Base-by-base conservation (phyloP, 495 filamentous ascomycete genomes). In the Podospora bellae-mahoneyi region DNA sequence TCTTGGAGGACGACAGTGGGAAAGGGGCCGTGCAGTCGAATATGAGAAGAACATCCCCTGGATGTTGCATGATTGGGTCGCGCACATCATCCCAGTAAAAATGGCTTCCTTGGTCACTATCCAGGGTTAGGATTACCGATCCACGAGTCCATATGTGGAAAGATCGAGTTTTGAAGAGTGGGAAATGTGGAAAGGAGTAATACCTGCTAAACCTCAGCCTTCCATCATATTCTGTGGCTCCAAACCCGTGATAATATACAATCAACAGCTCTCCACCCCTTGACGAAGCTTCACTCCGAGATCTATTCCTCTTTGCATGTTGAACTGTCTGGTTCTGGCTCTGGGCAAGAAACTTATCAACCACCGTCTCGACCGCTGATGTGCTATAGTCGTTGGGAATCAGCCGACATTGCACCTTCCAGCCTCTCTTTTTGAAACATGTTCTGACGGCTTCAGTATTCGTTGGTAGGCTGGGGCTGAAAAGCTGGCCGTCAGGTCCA, bases 81-180 rank as follows among this genome's bases (percentile, higher is more conserved):
- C 75, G 65, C 23, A 77, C 67, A 64, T 77, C 75, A 26, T 75
- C 70, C 75, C 73, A 77, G 66, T 69, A 74, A 67, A 75, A 74
- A 4, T 32, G 58, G 5, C 54, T 70, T 9, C 34, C 67, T 0
- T 58, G 65, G 1, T 59, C 39, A 5, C 58, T 65, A 20, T 1
- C 0, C 58, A 54, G 1, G 28, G 2, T 28, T 27, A 59, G 15
- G 4, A 64, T 65, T n/a, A 65, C 20, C 27, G 30, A 48, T 39
- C 6, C 10, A 39, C 34, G 34, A 10, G 34, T 10, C 5, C 34
- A 48, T 5, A 48, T 48, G 15, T 48, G 39, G 39, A 3, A 58
- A 23, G 23, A n/a, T 27, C 6, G 23, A 20, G 9, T 67, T 13
- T 16, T 10, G 7, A 39, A 64, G 54, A 64, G 39, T 23, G 44